Conservation (phyloP, 1,284 basidiomycete genomes). For the Anthracocystis panici-leucophaei region DNA sequence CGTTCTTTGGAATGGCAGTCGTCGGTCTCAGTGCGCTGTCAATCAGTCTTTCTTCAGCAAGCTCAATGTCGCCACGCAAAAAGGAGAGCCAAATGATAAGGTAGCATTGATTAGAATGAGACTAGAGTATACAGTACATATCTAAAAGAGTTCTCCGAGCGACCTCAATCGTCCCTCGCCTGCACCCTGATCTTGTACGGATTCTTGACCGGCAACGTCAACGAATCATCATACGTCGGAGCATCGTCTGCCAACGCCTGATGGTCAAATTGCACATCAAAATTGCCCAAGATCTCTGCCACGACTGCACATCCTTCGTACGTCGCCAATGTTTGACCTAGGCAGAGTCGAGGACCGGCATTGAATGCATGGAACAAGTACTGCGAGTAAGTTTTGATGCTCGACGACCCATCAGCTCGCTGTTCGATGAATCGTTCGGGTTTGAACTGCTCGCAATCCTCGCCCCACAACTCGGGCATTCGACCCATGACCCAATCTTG, state of each 20-base stretch:
- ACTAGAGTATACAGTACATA: not conserved
- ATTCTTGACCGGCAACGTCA: slow-evolving; percentile 51
- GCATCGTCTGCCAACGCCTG: slow-evolving; percentile 37
- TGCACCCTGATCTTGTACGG: slow-evolving; percentile 42
- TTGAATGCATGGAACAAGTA: slow-evolving; percentile 70
- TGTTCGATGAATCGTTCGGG: slow-evolving; percentile 65
- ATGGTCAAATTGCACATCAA: slow-evolving; percentile 37
- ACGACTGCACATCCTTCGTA: slow-evolving; percentile 57
- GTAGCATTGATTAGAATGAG: not conserved
- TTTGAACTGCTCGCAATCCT: slow-evolving; percentile 66
- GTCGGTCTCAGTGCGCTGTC: no score
- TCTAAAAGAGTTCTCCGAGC: not conserved
- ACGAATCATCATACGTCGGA: slow-evolving; percentile 49
- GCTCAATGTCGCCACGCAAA: not conserved
- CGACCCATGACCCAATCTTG: slow-evolving; percentile 59
- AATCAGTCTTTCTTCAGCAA: no score
- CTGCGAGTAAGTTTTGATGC: slow-evolving; percentile 71
- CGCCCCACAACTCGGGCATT: slow-evolving; percentile 62
- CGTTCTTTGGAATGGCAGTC: no score
- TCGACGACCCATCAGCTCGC: slow-evolving; percentile 63
- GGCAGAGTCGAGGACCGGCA: slow-evolving; percentile 63
- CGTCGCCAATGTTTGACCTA: slow-evolving; percentile 67
- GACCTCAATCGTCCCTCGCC: slow-evolving; percentile 33
- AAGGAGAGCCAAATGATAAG: not conserved
- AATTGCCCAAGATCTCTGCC: slow-evolving; percentile 48